These are phyloP conservation scores for Gossypium raimondii DNA, from an alignment of 345 rosid species.

Conservation along the genomic window DNA sequence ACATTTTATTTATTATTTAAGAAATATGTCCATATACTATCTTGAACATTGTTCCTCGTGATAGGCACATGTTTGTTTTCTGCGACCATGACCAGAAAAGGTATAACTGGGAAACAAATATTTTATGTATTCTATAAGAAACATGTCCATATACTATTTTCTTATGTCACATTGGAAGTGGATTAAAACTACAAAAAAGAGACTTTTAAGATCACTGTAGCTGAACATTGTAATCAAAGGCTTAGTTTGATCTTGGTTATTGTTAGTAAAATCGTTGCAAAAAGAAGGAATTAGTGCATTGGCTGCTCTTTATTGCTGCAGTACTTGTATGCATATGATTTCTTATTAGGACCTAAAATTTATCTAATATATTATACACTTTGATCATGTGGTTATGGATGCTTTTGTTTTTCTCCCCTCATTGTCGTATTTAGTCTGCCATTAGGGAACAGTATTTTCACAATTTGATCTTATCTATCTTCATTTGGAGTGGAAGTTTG, in stretches of 20 bases:
- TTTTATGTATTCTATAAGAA: not conserved
- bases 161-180: not conserved
- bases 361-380: not conserved
- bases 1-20: not conserved
- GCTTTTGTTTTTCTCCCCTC: not conserved
- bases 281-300: not conserved
- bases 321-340: not conserved
- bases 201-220: not conserved
- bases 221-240: not conserved
- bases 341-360: not conserved
- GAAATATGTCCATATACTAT: slow-evolving; percentile 24
- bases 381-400: not conserved
- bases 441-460: not conserved
- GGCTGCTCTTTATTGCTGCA: not conserved
- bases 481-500: slow-evolving; percentile 14
- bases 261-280: not conserved
- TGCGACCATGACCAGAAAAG: slow-evolving; percentile 95
- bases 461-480: not conserved
- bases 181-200: not conserved
- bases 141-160: slow-evolving; percentile 31
- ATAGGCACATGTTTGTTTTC: slow-evolving; percentile 75
- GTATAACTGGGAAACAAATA: slow-evolving; percentile 22
- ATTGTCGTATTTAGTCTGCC: not conserved
- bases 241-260: not conserved
- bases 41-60: slow-evolving; percentile 60